Evolutionary conservation across 1,139 yeast genomes (phyloP).

Genomic region (Citeromyces siamensis): DNA sequence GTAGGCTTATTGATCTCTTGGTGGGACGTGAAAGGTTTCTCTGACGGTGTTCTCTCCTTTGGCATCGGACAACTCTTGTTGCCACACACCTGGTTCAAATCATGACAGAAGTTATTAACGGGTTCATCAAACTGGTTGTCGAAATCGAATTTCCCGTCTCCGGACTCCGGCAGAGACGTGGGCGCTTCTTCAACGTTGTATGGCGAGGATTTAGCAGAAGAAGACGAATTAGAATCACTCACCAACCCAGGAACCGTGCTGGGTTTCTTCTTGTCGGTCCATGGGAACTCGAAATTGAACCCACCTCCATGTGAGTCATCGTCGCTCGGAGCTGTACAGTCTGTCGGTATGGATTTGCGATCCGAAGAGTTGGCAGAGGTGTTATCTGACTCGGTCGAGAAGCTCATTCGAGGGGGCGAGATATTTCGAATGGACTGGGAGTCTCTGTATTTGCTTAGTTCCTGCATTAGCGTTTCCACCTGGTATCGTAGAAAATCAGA

Average conservation of each 20-base stretch:
- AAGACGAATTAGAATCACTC: slow-evolving; percentile 6
- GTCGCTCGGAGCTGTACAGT: slow-evolving; percentile 1
- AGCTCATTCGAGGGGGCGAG: slow-evolving; percentile 6
- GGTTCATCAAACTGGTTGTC: slow-evolving; percentile 28
- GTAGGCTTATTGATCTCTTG: not conserved
- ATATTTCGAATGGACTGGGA: slow-evolving; percentile 24
- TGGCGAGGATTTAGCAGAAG: slow-evolving; percentile 8
- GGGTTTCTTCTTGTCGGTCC: slow-evolving; percentile 14
- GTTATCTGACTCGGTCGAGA: slow-evolving; percentile 18
- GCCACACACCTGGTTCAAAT: slow-evolving; percentile 76
- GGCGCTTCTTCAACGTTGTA: slow-evolving; percentile 7
- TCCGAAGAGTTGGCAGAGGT: slow-evolving; percentile 9
- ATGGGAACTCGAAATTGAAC: slow-evolving; percentile 30
- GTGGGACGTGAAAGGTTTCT: not conserved
- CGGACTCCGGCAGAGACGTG: slow-evolving; percentile 8
- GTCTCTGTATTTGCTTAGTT: slow-evolving; percentile 54
- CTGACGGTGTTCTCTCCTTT: slow-evolving; percentile 15
- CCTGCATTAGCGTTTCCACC: slow-evolving; percentile 61
- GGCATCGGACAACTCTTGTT: slow-evolving; percentile 64
- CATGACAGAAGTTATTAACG: slow-evolving; percentile 55
- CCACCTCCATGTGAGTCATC: slow-evolving; percentile 4
- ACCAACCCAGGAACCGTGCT: slow-evolving; percentile 5
- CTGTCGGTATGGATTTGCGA: slow-evolving; percentile 1
- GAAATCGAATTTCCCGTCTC: not conserved
- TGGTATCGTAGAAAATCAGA: slow-evolving; percentile 65